Evolutionary conservation across 1,139 yeast species (phyloP).

Genomic region (Candida neerlandica): DNA sequence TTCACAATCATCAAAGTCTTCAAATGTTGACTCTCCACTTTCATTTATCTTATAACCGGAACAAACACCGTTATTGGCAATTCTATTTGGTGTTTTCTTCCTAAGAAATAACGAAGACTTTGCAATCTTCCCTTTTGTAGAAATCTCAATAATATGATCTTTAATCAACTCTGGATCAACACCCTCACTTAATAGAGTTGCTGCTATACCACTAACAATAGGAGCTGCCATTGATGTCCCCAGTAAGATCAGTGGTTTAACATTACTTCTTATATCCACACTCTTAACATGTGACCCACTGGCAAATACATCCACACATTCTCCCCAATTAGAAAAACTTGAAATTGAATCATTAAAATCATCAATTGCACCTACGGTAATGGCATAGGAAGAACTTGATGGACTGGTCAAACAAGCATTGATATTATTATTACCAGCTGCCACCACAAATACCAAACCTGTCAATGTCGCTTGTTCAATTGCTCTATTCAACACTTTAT

Average conservation of each 20-base stretch:
- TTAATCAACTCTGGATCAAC: constrained; percentile 43
- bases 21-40: constrained; percentile 4
- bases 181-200: constrained; percentile 63
- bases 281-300: constrained; percentile 71
- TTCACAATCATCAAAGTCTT: not conserved
- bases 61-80: constrained; percentile 34
- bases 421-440: constrained; percentile 81
- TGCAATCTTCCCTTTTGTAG: constrained; percentile 40
- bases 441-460: constrained; percentile 77
- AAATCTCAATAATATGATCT: constrained; percentile 36
- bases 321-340: constrained; percentile 82
- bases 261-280: constrained; percentile 26
- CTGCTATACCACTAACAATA: constrained; percentile 71
- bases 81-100: constrained; percentile 39
- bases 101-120: constrained; percentile 29
- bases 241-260: constrained; percentile 49
- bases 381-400: constrained; percentile 68
- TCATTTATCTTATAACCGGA: constrained; percentile 8
- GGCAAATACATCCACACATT: constrained; percentile 81
- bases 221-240: constrained; percentile 95
- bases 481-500: constrained; percentile 68
- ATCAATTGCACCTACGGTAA: constrained; percentile 87
- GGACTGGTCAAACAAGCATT: constrained; percentile 83
- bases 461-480: constrained; percentile 66
- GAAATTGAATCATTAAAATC: constrained; percentile 70